Evolutionary conservation across 2,329 filamentous ascomycete species (phyloP).

Genomic region (Aphanocladium album): DNA sequence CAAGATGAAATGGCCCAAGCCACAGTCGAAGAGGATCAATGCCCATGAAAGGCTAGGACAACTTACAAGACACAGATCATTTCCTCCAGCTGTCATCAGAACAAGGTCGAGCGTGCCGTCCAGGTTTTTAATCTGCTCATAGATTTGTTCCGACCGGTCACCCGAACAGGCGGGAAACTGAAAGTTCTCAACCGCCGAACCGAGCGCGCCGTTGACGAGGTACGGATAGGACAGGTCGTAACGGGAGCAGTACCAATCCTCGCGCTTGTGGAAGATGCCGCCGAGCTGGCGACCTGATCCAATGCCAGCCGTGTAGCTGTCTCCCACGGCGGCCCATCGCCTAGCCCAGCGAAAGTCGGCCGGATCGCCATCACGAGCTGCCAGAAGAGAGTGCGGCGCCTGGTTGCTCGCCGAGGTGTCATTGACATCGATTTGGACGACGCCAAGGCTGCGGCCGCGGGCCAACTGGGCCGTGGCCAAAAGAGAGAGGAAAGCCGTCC

Average conservation of each 20-base stretch:
- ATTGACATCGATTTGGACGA: background rate
- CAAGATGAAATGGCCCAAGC: background rate
- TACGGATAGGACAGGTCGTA: constrained; percentile 25
- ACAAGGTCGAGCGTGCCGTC: constrained; percentile 27
- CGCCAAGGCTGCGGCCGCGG: background rate
- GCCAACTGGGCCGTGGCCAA: background rate
- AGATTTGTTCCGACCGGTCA: constrained; percentile 23
- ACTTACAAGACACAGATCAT: constrained; percentile 31
- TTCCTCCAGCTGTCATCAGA: constrained; percentile 32
- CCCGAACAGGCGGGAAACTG: constrained; percentile 26
- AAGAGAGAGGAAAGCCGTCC: background rate
- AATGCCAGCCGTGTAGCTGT: constrained; percentile 34
- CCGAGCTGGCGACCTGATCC: constrained; percentile 23
- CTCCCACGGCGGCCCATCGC: constrained; percentile 31
- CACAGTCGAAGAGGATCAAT: too few relatives aligned
- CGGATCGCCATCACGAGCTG: background rate
- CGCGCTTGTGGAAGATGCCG: background rate
- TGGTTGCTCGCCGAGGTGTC: background rate
- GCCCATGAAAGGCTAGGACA: background rate
- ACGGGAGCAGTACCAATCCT: constrained; percentile 24
- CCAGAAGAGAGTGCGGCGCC: background rate
- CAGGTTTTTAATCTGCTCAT: constrained; percentile 23
- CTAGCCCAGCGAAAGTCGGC: constrained; percentile 24
- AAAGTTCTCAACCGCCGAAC: constrained; percentile 21
- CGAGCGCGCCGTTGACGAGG: constrained; percentile 22